Conservation (phyloP, 2,329 filamentous ascomycete species). For the Metarhizium anisopliae region DNA sequence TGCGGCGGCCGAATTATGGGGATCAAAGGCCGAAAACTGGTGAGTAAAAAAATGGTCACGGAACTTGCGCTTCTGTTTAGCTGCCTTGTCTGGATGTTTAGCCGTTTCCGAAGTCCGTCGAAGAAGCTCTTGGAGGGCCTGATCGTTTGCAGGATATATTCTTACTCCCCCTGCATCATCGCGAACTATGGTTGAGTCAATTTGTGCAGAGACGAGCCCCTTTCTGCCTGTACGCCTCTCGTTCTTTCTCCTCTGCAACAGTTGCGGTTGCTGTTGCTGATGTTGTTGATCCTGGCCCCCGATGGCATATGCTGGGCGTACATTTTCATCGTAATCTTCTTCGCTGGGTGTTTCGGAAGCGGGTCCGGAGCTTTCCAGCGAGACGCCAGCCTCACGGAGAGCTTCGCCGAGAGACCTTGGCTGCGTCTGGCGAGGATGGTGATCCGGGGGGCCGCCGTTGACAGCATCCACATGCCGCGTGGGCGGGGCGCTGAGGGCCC, state of each 20-base stretch:
- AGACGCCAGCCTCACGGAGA: conserved; percentile 16
- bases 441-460: not conserved
- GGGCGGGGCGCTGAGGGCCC: not conserved
- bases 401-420: conserved; percentile 19
- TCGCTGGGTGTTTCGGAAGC: conserved; percentile 34
- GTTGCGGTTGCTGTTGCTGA: not conserved
- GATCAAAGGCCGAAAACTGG: conserved; percentile 66
- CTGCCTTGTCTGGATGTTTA: conserved; percentile 10
- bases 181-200: conserved; percentile 11
- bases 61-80: conserved; percentile 20
- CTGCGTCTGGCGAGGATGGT: conserved; percentile 1
- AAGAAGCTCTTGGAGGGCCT: conserved; percentile 19
- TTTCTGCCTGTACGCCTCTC: not conserved
- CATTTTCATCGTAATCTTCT: conserved; percentile 35
- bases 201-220: not conserved
- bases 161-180: conserved; percentile 15
- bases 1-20: conserved; percentile 54
- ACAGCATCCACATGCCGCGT: not conserved
- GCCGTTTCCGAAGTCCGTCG: conserved; percentile 14
- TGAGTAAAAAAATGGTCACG: conserved; percentile 57
- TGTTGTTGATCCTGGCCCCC: conserved; percentile 3
- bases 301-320: conserved; percentile 16
- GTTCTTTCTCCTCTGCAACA: conserved; percentile 1
- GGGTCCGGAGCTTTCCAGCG: conserved; percentile 10
- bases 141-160: conserved; percentile 20